These are phyloP conservation scores for Acarospora socialis DNA, from an alignment of 2,329 filamentous ascomycete species.

Conservation along the genomic window DNA sequence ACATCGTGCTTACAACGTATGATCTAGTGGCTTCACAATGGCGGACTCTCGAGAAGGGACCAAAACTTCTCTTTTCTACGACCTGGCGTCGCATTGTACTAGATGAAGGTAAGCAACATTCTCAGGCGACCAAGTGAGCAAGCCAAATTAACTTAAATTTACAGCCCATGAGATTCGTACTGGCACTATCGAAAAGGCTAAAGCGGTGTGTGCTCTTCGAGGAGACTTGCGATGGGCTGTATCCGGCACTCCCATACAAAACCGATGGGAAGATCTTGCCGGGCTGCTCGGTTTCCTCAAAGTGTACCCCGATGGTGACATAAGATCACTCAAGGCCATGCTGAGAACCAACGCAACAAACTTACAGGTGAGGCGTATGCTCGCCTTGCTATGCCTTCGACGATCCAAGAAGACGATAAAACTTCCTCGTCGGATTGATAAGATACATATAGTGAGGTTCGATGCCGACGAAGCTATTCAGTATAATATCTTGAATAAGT, in stretches of 20 bases:
- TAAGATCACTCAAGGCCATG: slow-evolving; percentile 16
- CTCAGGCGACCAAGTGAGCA: background rate
- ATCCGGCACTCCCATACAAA: slow-evolving; percentile 38
- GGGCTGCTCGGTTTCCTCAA: slow-evolving; percentile 31
- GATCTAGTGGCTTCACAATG: slow-evolving; percentile 28
- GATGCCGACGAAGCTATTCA: slow-evolving; percentile 1
- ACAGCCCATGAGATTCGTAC: slow-evolving; percentile 31
- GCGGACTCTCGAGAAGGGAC: slow-evolving; percentile 10
- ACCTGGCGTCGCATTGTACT: slow-evolving; percentile 29
- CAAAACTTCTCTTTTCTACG: slow-evolving; percentile 19
- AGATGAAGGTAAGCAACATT: slow-evolving; percentile 23
- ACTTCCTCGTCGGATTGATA: slow-evolving; percentile 6
- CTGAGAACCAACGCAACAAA: slow-evolving; percentile 1
- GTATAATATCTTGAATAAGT: slow-evolving; percentile 8
- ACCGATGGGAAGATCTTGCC: slow-evolving; percentile 29
- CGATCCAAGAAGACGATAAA: slow-evolving; percentile 7
- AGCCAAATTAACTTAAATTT: background rate
- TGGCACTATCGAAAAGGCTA: slow-evolving; percentile 21
- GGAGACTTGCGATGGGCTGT: slow-evolving; percentile 31
- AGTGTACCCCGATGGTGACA: slow-evolving; percentile 31
- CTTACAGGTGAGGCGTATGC: slow-evolving; percentile 11
- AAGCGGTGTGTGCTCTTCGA: slow-evolving; percentile 26
- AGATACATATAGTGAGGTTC: slow-evolving; percentile 7
- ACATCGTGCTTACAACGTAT: slow-evolving; percentile 26
- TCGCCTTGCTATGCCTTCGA: slow-evolving; percentile 7